phyloP scores from a whole-genome alignment of 2,329 filamentous ascomycete genomes.

The Colletotrichum somersetense region DNA sequence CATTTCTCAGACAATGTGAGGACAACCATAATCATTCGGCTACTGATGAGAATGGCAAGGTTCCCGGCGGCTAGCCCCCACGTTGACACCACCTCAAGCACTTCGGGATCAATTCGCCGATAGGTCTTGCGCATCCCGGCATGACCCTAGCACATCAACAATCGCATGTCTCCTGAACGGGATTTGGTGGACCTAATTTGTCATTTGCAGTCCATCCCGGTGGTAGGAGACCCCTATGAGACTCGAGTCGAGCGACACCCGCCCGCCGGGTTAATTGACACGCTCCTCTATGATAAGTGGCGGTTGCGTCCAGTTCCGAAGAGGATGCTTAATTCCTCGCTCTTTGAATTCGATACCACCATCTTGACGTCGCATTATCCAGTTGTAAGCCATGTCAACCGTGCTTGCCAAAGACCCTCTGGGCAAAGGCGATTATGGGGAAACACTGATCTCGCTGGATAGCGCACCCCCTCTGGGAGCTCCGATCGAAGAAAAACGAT shows the following conservation, averaged over 20 bases:
- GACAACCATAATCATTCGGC: too few species aligned
- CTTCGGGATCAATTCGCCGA: background rate
- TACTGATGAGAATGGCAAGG: too few species aligned
- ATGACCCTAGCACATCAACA: background rate
- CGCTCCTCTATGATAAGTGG: background rate
- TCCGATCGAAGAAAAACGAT: constrained; percentile 46
- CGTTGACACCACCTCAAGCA: background rate
- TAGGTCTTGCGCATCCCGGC: background rate
- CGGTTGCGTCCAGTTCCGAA: constrained; percentile 1
- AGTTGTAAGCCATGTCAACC: constrained; percentile 31
- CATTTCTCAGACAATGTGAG: too few species aligned
- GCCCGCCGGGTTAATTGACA: background rate
- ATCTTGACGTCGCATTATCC: background rate
- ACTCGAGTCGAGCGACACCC: constrained; percentile 10
- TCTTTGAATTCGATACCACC: background rate
- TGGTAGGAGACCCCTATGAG: background rate
- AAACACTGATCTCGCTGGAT: constrained; percentile 40
- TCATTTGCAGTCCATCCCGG: constrained; percentile 4
- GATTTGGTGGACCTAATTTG: constrained; percentile 33
- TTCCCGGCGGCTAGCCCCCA: too few species aligned
- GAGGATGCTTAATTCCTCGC: background rate
- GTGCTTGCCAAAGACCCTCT: constrained; percentile 37
- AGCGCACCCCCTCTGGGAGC: constrained; percentile 46
- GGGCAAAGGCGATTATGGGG: constrained; percentile 9
- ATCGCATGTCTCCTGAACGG: background rate